Evolutionary conservation across 2,329 filamentous ascomycete species (phyloP).

Genomic region (Phialocephala sp.): DNA sequence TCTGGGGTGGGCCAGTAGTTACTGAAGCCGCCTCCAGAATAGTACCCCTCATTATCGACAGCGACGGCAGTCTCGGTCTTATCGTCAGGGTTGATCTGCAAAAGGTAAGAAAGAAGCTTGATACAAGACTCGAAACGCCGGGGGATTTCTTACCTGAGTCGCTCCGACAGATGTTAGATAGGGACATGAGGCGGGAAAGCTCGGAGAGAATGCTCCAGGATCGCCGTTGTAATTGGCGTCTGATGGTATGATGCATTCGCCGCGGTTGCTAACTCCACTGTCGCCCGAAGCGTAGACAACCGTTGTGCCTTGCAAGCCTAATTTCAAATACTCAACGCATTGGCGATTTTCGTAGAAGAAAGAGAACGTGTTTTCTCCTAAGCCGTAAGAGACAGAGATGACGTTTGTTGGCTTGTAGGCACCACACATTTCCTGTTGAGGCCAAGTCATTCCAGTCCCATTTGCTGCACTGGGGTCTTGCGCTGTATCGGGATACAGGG

Average conservation of each 20-base stretch:
- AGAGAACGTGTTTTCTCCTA: constrained; percentile 58
- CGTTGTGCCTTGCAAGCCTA: constrained; percentile 53
- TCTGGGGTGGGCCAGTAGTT: constrained; percentile 54
- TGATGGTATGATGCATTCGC: neutral
- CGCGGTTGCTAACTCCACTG: constrained; percentile 45
- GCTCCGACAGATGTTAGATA: constrained; percentile 71
- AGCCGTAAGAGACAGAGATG: constrained; percentile 59
- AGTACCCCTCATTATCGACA: constrained; percentile 34
- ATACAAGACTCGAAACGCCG: neutral
- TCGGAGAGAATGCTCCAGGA: constrained; percentile 53
- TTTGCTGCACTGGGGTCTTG: neutral
- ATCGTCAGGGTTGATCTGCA: constrained; percentile 7
- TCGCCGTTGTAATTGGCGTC: neutral
- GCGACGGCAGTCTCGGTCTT: constrained; percentile 51
- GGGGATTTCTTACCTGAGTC: constrained; percentile 43
- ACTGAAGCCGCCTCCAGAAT: constrained; percentile 55
- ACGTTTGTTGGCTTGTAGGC: constrained; percentile 47
- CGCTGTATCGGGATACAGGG: constrained; percentile 20
- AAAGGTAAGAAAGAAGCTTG: neutral
- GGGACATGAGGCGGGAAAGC: constrained; percentile 69
- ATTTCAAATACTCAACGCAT: constrained; percentile 57
- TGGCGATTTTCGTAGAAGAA: constrained; percentile 57
- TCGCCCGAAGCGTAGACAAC: constrained; percentile 54
- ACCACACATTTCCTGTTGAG: constrained; percentile 17
- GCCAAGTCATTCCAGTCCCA: constrained; percentile 9